Conservation (phyloP, 2,329 filamentous ascomycete genomes). For the Plectosphaerella cucumerina region DNA sequence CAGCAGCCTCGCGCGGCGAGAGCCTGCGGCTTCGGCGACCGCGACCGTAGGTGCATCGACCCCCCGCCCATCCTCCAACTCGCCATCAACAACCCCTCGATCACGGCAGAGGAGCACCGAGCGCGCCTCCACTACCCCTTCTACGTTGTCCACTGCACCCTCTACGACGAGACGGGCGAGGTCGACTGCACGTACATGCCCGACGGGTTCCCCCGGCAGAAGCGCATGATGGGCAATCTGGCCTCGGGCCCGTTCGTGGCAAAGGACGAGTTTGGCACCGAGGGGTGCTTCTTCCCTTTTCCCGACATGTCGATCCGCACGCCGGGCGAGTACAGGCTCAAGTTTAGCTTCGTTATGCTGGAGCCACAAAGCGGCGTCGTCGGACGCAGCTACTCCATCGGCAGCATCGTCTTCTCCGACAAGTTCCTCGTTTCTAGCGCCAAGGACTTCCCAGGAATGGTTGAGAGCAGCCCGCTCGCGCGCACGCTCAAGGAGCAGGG, state of each 20-base stretch:
- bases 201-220: conserved; percentile 67
- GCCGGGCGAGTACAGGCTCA: conserved; percentile 69
- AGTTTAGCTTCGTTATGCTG: conserved; percentile 69
- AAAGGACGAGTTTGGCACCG: conserved; percentile 65
- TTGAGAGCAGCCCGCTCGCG: conserved; percentile 69
- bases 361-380: conserved; percentile 55
- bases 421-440: conserved; percentile 78
- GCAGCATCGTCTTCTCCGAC: conserved; percentile 56
- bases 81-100: conserved; percentile 53
- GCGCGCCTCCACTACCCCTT: conserved; percentile 55
- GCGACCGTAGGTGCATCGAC: conserved; percentile 77
- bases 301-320: conserved; percentile 77
- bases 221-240: conserved; percentile 74
- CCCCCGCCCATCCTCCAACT: conserved; percentile 80
- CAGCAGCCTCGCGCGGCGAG: conserved; percentile 76
- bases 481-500: conserved; percentile 74
- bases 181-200: conserved; percentile 68
- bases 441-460: conserved; percentile 84
- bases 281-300: conserved; percentile 84
- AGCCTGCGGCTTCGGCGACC: conserved; percentile 78
- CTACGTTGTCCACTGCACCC: conserved; percentile 71
- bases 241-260: conserved; percentile 75
- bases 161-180: conserved; percentile 65
- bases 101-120: conserved; percentile 49
- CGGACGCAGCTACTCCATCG: conserved; percentile 46